Evolutionary conservation across 441 rosid genomes (phyloP).

Genomic region (Geranium incanum): DNA sequence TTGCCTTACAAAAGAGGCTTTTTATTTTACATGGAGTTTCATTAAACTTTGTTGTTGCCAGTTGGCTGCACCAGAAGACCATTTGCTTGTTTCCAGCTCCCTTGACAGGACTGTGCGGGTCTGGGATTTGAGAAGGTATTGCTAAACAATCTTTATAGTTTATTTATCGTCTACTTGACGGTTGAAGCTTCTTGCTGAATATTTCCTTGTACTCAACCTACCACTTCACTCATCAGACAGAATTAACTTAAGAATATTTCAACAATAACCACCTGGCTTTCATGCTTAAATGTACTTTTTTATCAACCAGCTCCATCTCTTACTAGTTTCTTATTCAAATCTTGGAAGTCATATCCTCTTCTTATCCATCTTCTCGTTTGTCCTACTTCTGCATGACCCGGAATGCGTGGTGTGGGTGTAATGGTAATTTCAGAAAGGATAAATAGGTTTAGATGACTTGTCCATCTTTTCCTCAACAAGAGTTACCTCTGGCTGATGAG

Average conservation of each 20-base stretch:
- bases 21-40: slow-evolving; percentile 16
- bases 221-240: not conserved
- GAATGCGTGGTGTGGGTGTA: not conserved
- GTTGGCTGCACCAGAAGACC: slow-evolving; percentile 78
- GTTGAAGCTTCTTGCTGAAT: not conserved
- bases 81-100: slow-evolving; percentile 89
- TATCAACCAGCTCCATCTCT: too few relatives aligned
- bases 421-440: not conserved
- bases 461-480: not conserved
- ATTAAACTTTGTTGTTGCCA: slow-evolving; percentile 27
- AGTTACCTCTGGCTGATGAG: not conserved
- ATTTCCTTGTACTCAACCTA: not conserved
- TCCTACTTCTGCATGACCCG: not conserved
- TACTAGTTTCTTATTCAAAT: too few relatives aligned
- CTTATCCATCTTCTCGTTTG: not conserved
- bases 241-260: not conserved
- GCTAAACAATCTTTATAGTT: slow-evolving; percentile 5
- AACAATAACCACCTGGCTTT: not conserved
- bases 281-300: too few relatives aligned
- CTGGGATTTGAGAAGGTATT: slow-evolving; percentile 88
- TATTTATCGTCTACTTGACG: not conserved
- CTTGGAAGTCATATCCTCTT: not conserved
- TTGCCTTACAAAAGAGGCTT: slow-evolving; percentile 11
- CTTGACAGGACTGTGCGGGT: slow-evolving; percentile 67
- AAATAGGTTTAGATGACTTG: not conserved